Conservation (phyloP, 768 basidiomycete genomes). For the Kwoniella bestiolae region DNA sequence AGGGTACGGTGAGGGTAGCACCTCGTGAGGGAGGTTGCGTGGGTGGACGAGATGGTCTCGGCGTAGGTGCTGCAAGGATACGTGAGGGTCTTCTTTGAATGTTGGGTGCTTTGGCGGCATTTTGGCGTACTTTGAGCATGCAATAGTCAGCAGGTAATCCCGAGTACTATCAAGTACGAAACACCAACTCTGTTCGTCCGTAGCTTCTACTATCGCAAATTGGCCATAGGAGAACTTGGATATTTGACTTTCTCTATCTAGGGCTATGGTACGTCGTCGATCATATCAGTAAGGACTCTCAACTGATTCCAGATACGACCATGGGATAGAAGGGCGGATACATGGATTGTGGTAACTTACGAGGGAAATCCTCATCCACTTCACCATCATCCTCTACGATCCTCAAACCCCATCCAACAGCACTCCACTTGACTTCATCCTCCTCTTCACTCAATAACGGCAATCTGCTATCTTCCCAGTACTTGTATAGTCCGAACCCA, state of each 20-base stretch:
- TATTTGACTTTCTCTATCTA: slow-evolving; percentile 82
- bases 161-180: neutral
- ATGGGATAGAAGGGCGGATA: neutral
- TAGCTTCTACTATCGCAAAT: slow-evolving; percentile 80
- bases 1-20: slow-evolving; percentile 12
- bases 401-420: slow-evolving; percentile 87
- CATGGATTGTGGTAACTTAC: slow-evolving; percentile 62
- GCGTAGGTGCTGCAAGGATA: slow-evolving; percentile 65
- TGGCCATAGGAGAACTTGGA: slow-evolving; percentile 87
- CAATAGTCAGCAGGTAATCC: neutral
- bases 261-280: slow-evolving; percentile 63
- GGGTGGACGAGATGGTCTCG: slow-evolving; percentile 58
- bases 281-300: slow-evolving; percentile 12
- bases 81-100: slow-evolving; percentile 83
- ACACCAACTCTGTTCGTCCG: slow-evolving; percentile 61
- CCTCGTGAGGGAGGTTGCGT: slow-evolving; percentile 14
- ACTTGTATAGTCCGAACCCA: slow-evolving; percentile 87
- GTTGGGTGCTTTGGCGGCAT: slow-evolving; percentile 68
- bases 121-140: slow-evolving; percentile 67
- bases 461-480: slow-evolving; percentile 82
- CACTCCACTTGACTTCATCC: slow-evolving; percentile 64
- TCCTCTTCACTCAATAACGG: slow-evolving; percentile 37
- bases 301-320: neutral
- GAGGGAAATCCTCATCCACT: slow-evolving; percentile 97
- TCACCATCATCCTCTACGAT: slow-evolving; percentile 97